Base-by-base conservation (phyloP, 2,329 filamentous ascomycete species). In the Aspergillus sp. region DNA sequence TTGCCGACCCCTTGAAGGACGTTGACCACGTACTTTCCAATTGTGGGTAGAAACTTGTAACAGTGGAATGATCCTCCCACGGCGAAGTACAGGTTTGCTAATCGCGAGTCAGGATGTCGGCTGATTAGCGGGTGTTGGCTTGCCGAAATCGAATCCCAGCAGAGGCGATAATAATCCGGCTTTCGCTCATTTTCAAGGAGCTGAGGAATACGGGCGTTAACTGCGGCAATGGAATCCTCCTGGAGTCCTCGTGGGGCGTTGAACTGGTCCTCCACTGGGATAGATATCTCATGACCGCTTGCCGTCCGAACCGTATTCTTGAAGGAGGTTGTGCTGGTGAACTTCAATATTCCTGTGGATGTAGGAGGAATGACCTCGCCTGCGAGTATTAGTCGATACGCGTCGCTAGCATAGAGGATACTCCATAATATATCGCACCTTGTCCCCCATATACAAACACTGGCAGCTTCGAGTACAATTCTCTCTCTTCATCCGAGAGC, bases 31-130 rank as follows among this genome's bases (percentile, higher is more conserved):
- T 88, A 88, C 57, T 82, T 81, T 3, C 86, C 85, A 61, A 87
- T 82, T 23, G 82, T 82, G 1, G 85, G 85, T 25, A 88, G 73
- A 66, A 90, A 87, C 69, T 88, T 88, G 80, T 82, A 87, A 31
- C 25, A 54, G 23, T 48, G 44, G 14, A 54, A 54, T n/a, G 41
- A 46, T 14, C 82, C 86, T 12, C 83, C 85, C 0, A 82, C 83
- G 0, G 85, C 86, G 23, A 89, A 68, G 68, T 82, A 87, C 14
- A 89, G 70, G 58, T 83, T 84, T 48, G 68, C 68, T 66, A 82
- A 63, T 9, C 77, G 71, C 6, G 77, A 70, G 59, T 84, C 77
- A 2, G 83, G 80, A 66, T 82, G 79, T 31, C 62, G 69, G 7
- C 80, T 79, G 64, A 88, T 82, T 53, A 88, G 75, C 64, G 85